A percentile compares a stretch with the other conserved stretches of the same genome.
Evolutionary conservation across 176 grass and related monocot genomes (phyloP).

Genomic region (Rhynchospora tenuis): DNA sequence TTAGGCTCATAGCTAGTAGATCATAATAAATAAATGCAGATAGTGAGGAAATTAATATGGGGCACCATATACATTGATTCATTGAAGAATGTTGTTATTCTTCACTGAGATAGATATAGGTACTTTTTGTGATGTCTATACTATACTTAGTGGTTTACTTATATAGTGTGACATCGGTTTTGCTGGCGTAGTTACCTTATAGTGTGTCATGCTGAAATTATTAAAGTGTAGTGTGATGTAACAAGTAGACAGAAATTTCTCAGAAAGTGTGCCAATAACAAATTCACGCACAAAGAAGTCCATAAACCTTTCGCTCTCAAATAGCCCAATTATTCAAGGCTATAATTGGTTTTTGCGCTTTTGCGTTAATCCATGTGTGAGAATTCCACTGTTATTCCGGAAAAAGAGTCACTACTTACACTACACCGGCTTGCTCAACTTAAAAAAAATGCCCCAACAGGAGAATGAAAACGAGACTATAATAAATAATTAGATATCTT

Average conservation of each 20-base stretch:
- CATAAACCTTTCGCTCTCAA: not conserved
- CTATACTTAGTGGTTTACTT: not conserved
- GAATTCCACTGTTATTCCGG: no score
- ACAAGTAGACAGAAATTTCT: not conserved
- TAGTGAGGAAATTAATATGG: not conserved
- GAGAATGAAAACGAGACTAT: not conserved
- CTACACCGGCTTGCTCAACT: not conserved
- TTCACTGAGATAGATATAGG: not conserved
- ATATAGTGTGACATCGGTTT: not conserved
- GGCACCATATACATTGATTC: not conserved
- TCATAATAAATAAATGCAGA: not conserved
- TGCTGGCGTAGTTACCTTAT: not conserved
- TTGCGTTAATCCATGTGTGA: not conserved
- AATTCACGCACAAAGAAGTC: not conserved
- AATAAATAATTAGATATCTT: no score
- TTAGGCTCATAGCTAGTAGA: not conserved
- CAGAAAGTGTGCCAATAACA: not conserved
- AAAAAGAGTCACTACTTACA: not conserved
- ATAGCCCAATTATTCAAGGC: not conserved
- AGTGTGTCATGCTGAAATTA: conserved; percentile 1
- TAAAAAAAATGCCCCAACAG: not conserved
- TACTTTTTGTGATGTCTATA: not conserved
- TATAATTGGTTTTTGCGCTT: not conserved
- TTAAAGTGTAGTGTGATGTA: not conserved
- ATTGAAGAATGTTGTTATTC: not conserved